These are phyloP conservation scores for Diaporthe australafricana DNA, from an alignment of 2,329 filamentous ascomycete genomes.

Conservation along the genomic window DNA sequence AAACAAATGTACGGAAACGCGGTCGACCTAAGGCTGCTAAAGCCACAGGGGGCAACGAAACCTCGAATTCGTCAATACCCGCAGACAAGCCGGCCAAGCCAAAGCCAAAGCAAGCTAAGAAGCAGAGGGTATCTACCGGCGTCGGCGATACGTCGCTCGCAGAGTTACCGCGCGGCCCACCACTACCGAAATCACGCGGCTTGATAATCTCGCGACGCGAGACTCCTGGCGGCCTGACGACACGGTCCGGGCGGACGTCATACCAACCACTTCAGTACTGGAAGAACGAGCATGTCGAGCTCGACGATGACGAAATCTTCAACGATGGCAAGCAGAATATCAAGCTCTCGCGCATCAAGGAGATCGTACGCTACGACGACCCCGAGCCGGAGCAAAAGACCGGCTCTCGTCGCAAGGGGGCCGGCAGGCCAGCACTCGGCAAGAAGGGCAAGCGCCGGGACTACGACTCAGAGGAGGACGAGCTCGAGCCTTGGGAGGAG, in stretches of 20 bases:
- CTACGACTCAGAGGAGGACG: constrained; percentile 58
- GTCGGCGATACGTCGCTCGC: constrained; percentile 60
- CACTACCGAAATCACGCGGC: constrained; percentile 65
- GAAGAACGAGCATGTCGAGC: constrained; percentile 84
- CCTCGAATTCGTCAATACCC: constrained; percentile 53
- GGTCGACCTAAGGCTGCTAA: constrained; percentile 30
- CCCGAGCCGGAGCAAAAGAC: constrained; percentile 50
- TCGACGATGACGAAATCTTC: constrained; percentile 66
- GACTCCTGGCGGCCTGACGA: constrained; percentile 59
- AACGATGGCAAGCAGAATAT: constrained; percentile 61
- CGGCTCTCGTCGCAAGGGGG: constrained; percentile 32
- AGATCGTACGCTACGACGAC: constrained; percentile 81
- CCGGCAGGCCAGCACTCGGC: constrained; percentile 31
- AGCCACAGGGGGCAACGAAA: constrained; percentile 25
- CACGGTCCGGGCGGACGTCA: constrained; percentile 82
- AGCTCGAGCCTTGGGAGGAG: constrained; percentile 77
- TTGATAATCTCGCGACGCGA: constrained; percentile 64
- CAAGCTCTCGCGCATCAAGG: constrained; percentile 77
- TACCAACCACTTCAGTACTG: constrained; percentile 86
- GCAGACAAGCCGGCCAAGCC: constrained; percentile 42
- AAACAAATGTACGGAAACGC: constrained; percentile 38
- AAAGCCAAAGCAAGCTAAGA: constrained; percentile 48
- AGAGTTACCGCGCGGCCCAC: constrained; percentile 63
- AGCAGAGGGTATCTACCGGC: constrained; percentile 52
- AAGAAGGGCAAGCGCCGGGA: constrained; percentile 48